Percentiles rank a stretch among this genome's conserved stretches.
Evolutionary conservation across 805 yeast genomes (phyloP).

Genomic region (Isabelozyma gotoi): DNA sequence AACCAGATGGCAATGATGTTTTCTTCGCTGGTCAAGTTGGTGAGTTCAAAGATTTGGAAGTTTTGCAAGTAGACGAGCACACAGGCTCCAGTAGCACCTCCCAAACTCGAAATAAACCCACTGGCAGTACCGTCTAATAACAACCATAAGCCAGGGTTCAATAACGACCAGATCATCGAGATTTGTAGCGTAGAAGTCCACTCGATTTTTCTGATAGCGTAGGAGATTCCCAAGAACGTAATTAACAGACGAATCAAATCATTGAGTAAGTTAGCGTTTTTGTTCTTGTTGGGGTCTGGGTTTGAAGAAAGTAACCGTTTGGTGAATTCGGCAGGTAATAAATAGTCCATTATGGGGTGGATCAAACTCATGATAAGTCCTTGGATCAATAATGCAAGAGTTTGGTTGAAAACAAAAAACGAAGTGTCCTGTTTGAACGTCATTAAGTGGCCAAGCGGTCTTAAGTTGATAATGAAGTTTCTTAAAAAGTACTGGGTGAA

Average conservation of each 20-base stretch:
- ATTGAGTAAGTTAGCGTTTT: constrained; percentile 27
- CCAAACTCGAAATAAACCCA: constrained; percentile 45
- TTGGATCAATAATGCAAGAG: constrained; percentile 40
- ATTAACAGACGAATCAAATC: constrained; percentile 46
- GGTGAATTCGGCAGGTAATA: constrained; percentile 28
- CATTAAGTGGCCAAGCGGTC: constrained; percentile 10
- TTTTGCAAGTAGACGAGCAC: constrained; percentile 29
- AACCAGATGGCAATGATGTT: constrained; percentile 42
- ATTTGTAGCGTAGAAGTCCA: constrained; percentile 71
- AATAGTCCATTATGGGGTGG: constrained; percentile 44
- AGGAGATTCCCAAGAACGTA: constrained; percentile 69
- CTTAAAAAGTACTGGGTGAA: constrained; percentile 29
- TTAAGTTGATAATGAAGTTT: constrained; percentile 22
- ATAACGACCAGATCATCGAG: constrained; percentile 57
- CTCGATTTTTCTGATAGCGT: constrained; percentile 66
- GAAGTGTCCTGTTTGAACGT: not conserved
- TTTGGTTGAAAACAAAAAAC: constrained; percentile 10
- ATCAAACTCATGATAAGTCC: constrained; percentile 60
- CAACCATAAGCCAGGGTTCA: constrained; percentile 68
- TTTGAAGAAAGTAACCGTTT: constrained; percentile 37
- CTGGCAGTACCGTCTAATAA: constrained; percentile 59
- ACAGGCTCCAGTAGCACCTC: constrained; percentile 32
- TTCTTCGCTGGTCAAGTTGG: constrained; percentile 12
- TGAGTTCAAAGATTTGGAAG: constrained; percentile 7
- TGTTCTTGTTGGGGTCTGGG: constrained; percentile 29